Conservation (phyloP, 345 rosid species). For the Chamaenerion angustifolium region DNA sequence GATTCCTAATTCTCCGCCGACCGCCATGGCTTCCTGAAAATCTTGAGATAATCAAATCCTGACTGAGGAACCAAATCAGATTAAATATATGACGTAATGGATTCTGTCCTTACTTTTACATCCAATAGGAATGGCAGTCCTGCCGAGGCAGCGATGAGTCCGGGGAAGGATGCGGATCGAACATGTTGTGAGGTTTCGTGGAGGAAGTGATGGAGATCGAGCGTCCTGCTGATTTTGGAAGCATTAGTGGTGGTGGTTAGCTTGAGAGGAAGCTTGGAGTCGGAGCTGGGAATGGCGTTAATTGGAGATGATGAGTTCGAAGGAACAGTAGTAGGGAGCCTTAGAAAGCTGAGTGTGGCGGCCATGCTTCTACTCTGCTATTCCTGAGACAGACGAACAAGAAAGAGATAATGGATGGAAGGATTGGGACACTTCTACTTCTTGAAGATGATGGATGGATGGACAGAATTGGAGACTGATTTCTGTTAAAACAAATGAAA, state of each 20-base stretch:
- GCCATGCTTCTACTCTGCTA: slow-evolving; percentile 16
- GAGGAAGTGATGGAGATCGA: slow-evolving; percentile 13
- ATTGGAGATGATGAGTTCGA: slow-evolving; percentile 5
- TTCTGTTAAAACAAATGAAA: too few species aligned
- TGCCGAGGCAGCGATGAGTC: slow-evolving; percentile 19
- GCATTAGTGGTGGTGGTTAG: not conserved
- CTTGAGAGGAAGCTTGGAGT: slow-evolving; percentile 5
- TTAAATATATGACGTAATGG: not conserved
- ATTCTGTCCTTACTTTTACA: slow-evolving; percentile 29
- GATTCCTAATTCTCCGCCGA: slow-evolving; percentile 62
- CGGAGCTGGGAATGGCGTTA: slow-evolving; percentile 6
- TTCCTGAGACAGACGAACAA: not conserved
- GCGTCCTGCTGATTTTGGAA: too few species aligned
- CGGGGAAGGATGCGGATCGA: slow-evolving; percentile 40
- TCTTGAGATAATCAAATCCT: too few species aligned
- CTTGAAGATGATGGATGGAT: too few species aligned
- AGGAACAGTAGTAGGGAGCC: slow-evolving; percentile 23
- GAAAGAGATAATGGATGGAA: too few species aligned
- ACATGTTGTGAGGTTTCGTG: slow-evolving; percentile 14
- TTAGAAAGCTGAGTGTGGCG: slow-evolving; percentile 49
- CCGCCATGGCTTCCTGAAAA: slow-evolving; percentile 70
- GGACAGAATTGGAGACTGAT: too few species aligned
- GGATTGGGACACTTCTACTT: too few species aligned
- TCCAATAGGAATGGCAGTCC: slow-evolving; percentile 55
- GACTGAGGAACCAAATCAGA: too few species aligned